phyloP scores from a whole-genome alignment of 345 rosid genomes.

The Rhizophora apiculata region DNA sequence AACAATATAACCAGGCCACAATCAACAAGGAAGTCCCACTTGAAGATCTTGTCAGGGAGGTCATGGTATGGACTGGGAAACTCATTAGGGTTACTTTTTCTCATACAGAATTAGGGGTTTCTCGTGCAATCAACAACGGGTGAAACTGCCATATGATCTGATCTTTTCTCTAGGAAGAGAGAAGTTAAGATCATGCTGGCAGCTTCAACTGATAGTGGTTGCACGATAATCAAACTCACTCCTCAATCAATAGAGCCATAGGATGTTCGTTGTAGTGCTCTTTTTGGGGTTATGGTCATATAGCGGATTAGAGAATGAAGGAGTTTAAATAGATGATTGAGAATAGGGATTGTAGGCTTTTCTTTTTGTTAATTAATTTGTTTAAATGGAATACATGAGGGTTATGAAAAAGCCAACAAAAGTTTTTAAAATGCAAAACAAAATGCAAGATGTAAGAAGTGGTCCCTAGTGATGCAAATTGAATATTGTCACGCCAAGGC shows the following conservation, averaged over 20 bases:
- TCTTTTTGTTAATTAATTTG: no score
- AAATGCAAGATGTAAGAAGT: conserved; percentile 5
- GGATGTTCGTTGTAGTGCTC: neutral
- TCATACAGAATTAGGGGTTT: conserved; percentile 22
- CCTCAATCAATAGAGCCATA: no score
- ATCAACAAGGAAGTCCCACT: conserved; percentile 2
- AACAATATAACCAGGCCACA: conserved; percentile 12
- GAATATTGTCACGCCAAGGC: conserved; percentile 40
- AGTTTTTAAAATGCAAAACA: neutral
- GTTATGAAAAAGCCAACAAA: neutral
- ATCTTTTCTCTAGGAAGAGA: conserved; percentile 24
- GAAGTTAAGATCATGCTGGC: conserved; percentile 95
- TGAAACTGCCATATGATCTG: conserved; percentile 74
- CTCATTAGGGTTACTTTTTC: conserved; percentile 19
- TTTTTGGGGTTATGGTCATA: neutral
- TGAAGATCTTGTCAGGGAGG: no score
- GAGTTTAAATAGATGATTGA: conserved; percentile 21
- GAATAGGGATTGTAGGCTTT: neutral
- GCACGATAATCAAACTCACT: conserved; percentile 29
- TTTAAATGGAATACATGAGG: neutral
- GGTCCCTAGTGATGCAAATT: conserved; percentile 33
- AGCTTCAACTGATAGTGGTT: conserved; percentile 88
- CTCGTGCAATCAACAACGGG: conserved; percentile 43
- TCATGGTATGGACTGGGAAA: neutral
- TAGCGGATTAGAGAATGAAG: conserved; percentile 10